Base-by-base conservation (phyloP, 2,329 filamentous ascomycete species). In the Gremmenia infestans region DNA sequence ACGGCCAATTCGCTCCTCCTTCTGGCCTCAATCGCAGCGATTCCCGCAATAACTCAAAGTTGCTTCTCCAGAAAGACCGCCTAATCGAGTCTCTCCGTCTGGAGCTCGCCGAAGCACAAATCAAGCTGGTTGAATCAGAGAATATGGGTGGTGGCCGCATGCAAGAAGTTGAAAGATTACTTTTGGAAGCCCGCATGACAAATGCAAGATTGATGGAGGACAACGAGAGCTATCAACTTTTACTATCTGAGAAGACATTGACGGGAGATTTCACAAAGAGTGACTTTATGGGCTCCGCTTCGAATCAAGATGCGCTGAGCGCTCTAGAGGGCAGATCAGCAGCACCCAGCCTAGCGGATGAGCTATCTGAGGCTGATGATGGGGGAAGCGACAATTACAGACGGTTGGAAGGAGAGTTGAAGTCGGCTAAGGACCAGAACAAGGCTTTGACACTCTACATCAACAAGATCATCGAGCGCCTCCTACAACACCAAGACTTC, bases 201-300 rank as follows among this genome's bases (percentile, higher is more conserved):
- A 99, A 97, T 70, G 94, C 94, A 55, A 85, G 92, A 47, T 78
- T 99, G 60, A 94, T 97, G 89, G 94, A 99, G 74, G 94, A 99
- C 73, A 97, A 97, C 68, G 94, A 99, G 74, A 96, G 91, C 74
- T 99, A 96, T 73, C 93, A 97, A 73, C 81, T 97, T 39, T 83
- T 99, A 17, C 83, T 99, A 23, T 91, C 91, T 68, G 92, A 97
- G 72, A 93, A 91, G 78, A 97, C 94, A 1, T 81, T 99, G 56
- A 96, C 95, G 69, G 94, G 94, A 32, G 93, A 97, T 69, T 93
- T 97, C 70, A 81, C 82, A 67, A 91, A 88, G 69, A 88, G 81
- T 65, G 88, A 93, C 67, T 91, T 96, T 48, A 64, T 71, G 84
- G 89, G 76, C 87, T 82, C 75, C 50, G 75, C 78, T 39, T 80